Percentiles rank a stretch among this genome's conserved stretches.
Evolutionary conservation across 805 yeast genomes (phyloP).

Genomic region (Ogataea haglerorum): DNA sequence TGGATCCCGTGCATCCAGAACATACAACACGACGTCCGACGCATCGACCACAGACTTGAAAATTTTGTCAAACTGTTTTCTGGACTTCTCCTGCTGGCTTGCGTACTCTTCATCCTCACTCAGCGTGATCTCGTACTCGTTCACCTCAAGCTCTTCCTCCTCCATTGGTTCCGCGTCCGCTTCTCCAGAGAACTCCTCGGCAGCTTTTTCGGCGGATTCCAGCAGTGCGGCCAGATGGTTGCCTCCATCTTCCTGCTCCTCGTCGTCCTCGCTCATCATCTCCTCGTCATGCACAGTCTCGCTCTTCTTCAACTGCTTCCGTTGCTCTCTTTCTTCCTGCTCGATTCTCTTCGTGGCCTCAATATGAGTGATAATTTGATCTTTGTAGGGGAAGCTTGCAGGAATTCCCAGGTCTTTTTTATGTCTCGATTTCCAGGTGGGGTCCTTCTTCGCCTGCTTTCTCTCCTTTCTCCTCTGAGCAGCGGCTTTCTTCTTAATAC

Average conservation of each 20-base stretch:
- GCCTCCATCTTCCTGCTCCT: conserved; percentile 42
- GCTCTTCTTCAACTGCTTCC: conserved; percentile 48
- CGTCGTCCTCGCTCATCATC: conserved; percentile 35
- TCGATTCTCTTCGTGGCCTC: conserved; percentile 58
- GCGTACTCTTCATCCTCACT: conserved; percentile 39
- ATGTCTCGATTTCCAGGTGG: conserved; percentile 85
- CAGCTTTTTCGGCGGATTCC: conserved; percentile 88
- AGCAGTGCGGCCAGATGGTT: conserved; percentile 72
- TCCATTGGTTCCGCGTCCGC: conserved; percentile 36
- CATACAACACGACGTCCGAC: conserved; percentile 86
- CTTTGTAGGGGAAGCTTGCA: conserved; percentile 90
- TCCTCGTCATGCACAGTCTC: conserved; percentile 33
- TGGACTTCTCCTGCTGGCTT: conserved; percentile 63
- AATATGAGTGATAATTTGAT: conserved; percentile 67
- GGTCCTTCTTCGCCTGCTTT: conserved; percentile 81
- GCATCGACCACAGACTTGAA: conserved; percentile 92
- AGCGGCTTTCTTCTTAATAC: conserved; percentile 91
- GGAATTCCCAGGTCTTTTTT: conserved; percentile 96
- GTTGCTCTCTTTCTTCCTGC: conserved; percentile 49
- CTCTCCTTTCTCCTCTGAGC: conserved; percentile 86
- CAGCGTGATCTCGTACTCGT: conserved; percentile 46
- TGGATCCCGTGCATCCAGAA: conserved; percentile 97
- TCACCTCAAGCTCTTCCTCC: conserved; percentile 43
- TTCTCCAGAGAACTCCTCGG: conserved; percentile 63
- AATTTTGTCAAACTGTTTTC: conserved; percentile 90